phyloP scores from a whole-genome alignment of 129 eudicot species.

The Saussurea involucrata region DNA sequence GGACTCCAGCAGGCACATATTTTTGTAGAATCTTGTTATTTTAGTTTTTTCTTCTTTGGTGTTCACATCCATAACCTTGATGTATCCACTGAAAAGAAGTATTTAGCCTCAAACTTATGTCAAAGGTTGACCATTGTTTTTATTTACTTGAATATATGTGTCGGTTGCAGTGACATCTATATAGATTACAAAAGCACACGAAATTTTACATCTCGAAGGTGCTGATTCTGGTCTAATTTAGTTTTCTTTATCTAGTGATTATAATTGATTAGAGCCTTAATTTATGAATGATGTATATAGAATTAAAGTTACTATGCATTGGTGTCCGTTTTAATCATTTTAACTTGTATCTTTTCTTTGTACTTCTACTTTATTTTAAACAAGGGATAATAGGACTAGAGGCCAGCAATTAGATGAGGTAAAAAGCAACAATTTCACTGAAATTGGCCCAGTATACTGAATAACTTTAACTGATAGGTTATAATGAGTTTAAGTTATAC shows the following conservation, averaged over 20 bases:
- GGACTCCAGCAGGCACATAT: too few relatives aligned
- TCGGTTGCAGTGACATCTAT: neutral
- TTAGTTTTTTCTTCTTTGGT: too few relatives aligned
- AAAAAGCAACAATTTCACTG: neutral
- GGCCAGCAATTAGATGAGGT: neutral
- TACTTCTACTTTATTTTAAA: neutral
- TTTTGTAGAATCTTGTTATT: too few relatives aligned
- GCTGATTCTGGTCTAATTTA: neutral
- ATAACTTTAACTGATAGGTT: too few relatives aligned
- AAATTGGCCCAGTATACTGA: neutral
- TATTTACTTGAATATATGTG: neutral
- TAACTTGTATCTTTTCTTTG: neutral
- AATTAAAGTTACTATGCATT: neutral
- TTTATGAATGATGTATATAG: neutral
- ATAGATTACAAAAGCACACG: neutral
- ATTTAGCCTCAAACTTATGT: neutral
- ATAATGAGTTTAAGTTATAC: too few relatives aligned
- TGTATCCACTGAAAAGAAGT: neutral
- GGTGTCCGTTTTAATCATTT: neutral
- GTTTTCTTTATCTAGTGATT: neutral
- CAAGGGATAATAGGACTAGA: neutral
- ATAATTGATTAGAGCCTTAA: neutral
- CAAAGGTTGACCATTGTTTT: neutral
- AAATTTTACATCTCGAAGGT: neutral
- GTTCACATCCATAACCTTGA: neutral